These are phyloP conservation scores for Botryotinia calthae DNA, from an alignment of 2,329 filamentous ascomycete genomes.

Conservation along the genomic window DNA sequence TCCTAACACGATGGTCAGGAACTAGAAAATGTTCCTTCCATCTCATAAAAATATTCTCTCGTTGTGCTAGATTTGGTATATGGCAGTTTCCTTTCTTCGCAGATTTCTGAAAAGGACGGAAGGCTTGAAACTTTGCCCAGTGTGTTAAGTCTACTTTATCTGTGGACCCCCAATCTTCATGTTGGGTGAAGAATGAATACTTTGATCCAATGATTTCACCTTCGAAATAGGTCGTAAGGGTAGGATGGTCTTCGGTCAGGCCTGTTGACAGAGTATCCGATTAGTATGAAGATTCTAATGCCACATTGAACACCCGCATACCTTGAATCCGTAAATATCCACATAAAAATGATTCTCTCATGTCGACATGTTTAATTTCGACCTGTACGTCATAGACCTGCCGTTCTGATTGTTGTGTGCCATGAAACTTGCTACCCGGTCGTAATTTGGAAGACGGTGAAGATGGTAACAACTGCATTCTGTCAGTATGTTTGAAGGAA, in stretches of 20 bases:
- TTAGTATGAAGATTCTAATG: conserved; percentile 19
- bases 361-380: conserved; percentile 93
- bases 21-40: conserved; percentile 99
- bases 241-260: conserved; percentile 91
- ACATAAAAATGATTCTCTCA: conserved; percentile 90
- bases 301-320: conserved; percentile 39
- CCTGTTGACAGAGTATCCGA: conserved; percentile 55
- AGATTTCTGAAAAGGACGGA: conserved; percentile 67
- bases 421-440: conserved; percentile 82
- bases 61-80: conserved; percentile 69
- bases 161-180: conserved; percentile 86
- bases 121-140: conserved; percentile 87
- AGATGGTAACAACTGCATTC: conserved; percentile 55
- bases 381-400: conserved; percentile 95
- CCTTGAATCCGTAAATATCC: conserved; percentile 96
- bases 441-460: conserved; percentile 85
- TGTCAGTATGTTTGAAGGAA: not conserved
- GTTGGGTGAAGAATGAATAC: conserved; percentile 88
- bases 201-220: conserved; percentile 96
- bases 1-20: conserved; percentile 86
- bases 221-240: conserved; percentile 97
- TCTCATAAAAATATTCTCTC: conserved; percentile 94
- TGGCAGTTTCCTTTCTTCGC: conserved; percentile 57
- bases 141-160: conserved; percentile 90
- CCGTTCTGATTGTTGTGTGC: conserved; percentile 88